Conservation (phyloP, 768 basidiomycete genomes). For the Lactarius tabidus region DNA sequence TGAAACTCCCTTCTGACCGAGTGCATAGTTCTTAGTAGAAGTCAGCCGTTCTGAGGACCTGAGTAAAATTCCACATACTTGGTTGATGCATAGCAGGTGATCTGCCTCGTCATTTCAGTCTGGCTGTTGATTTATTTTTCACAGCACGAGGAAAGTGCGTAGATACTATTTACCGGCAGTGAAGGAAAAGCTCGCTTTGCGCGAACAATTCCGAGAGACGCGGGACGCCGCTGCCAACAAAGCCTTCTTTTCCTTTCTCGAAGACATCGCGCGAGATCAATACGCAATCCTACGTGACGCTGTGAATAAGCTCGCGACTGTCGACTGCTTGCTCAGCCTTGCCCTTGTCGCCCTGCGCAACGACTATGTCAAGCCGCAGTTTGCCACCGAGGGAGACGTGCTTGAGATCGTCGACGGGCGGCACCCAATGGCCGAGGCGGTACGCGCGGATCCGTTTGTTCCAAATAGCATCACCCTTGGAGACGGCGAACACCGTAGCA, state of each 20-base stretch:
- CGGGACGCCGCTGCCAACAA: constrained; percentile 60
- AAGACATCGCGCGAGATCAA: constrained; percentile 60
- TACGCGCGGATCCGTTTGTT: constrained; percentile 78
- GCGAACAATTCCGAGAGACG: constrained; percentile 69
- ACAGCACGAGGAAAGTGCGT: constrained; percentile 64
- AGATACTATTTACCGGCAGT: constrained; percentile 77
- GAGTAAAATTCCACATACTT: constrained; percentile 44
- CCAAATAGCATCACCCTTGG: constrained; percentile 76
- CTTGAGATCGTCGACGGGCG: constrained; percentile 80
- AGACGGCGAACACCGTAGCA: constrained; percentile 45
- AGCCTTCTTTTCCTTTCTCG: constrained; percentile 65
- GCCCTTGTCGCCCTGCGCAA: constrained; percentile 72
- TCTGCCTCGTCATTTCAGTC: not conserved
- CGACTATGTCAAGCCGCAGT: constrained; percentile 74
- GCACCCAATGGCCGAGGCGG: constrained; percentile 88
- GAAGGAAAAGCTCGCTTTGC: constrained; percentile 57
- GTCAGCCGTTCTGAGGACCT: constrained; percentile 55
- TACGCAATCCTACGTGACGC: constrained; percentile 71
- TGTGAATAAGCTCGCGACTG: constrained; percentile 74
- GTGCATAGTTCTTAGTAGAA: constrained; percentile 69
- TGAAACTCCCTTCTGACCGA: constrained; percentile 2
- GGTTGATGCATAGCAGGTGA: constrained; percentile 67
- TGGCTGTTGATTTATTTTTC: constrained; percentile 10
- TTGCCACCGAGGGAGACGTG: constrained; percentile 59
- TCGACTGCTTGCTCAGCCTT: constrained; percentile 85